These are phyloP conservation scores for Protea cynaroides DNA, from an alignment of 164 flowering plant genomes.

Conservation along the genomic window DNA sequence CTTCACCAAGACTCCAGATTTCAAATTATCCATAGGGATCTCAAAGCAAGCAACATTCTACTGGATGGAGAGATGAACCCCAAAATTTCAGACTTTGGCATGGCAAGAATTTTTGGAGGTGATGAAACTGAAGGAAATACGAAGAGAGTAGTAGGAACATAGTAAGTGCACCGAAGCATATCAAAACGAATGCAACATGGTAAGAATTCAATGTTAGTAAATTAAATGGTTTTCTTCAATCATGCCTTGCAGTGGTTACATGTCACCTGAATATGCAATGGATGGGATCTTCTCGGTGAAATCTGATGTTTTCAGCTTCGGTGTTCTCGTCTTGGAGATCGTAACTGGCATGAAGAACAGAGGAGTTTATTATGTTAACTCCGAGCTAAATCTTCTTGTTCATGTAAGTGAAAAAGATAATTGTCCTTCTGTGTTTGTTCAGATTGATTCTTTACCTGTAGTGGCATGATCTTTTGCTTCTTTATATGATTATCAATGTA, in stretches of 20 bases:
- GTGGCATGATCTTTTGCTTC: no score
- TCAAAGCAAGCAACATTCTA: conserved; percentile 39
- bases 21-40: conserved; percentile 39
- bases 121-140: conserved; percentile 32
- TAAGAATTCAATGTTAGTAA: not conserved
- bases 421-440: no score
- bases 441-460: no score
- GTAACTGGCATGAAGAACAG: conserved; percentile 46
- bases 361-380: conserved; percentile 22
- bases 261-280: conserved; percentile 54
- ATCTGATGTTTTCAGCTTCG: conserved; percentile 58
- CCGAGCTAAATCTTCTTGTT: conserved; percentile 35
- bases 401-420: no score
- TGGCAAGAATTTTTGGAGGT: conserved; percentile 38
- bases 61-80: conserved; percentile 40
- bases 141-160: conserved; percentile 40
- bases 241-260: conserved; percentile 43
- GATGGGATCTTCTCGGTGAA: conserved; percentile 44
- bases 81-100: conserved; percentile 50
- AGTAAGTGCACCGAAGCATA: conserved; percentile 21
- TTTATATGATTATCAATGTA: no score
- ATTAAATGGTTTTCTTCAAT: no score
- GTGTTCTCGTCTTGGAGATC: conserved; percentile 47
- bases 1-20: conserved; percentile 44
- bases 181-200: no score